Evolutionary conservation across 1,284 basidiomycete species (phyloP).

Genomic region (Ceratobasidium sp.): DNA sequence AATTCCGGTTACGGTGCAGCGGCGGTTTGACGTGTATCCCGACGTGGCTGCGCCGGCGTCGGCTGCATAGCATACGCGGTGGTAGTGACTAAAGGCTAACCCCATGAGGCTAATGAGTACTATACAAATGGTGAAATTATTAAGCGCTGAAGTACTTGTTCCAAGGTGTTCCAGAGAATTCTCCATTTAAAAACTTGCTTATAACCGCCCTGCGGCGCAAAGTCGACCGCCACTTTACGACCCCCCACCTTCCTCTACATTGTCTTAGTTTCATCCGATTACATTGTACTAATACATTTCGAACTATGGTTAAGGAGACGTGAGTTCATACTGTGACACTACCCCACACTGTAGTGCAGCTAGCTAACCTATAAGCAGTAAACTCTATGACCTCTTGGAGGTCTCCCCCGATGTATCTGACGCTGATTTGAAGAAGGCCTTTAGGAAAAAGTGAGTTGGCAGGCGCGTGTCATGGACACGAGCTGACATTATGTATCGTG

Average conservation of each 20-base stretch:
- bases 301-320: conserved; percentile 58
- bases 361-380: conserved; percentile 59
- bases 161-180: conserved; percentile 40
- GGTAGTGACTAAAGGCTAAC: conserved; percentile 24
- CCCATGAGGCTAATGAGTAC: conserved; percentile 1
- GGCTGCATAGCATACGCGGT: conserved; percentile 10
- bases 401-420: conserved; percentile 81
- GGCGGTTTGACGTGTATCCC: conserved; percentile 91
- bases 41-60: conserved; percentile 62
- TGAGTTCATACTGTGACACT: conserved; percentile 51
- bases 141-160: conserved; percentile 8
- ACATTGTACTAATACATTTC: conserved; percentile 21
- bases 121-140: conserved; percentile 15
- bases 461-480: conserved; percentile 18
- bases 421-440: conserved; percentile 91
- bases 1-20: conserved; percentile 88
- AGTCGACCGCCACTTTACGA: conserved; percentile 18
- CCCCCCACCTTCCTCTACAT: conserved; percentile 6
- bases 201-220: conserved; percentile 28
- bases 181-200: conserved; percentile 34
- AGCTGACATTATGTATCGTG: conserved; percentile 36
- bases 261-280: conserved; percentile 5
- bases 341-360: conserved; percentile 8
- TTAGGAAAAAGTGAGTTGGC: conserved; percentile 82
- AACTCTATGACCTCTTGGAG: conserved; percentile 91